phyloP scores from a whole-genome alignment of 768 basidiomycete species.

The Lyophyllum semitale region DNA sequence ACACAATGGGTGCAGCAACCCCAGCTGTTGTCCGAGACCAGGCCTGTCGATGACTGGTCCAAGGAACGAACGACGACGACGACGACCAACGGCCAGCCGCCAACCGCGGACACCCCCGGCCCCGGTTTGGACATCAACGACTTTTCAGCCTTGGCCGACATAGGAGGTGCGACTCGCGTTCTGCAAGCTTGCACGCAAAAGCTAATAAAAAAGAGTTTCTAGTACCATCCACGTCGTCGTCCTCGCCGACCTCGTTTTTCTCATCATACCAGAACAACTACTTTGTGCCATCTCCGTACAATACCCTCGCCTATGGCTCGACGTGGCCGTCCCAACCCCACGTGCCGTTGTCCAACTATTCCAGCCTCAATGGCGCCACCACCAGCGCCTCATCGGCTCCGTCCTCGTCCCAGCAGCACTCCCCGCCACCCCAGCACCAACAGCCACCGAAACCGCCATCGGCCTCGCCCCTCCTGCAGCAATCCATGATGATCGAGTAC shows the following conservation, averaged over 20 bases:
- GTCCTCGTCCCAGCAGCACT: constrained; percentile 20
- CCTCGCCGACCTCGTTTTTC: constrained; percentile 46
- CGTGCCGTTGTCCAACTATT: constrained; percentile 73
- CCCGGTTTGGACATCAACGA: constrained; percentile 42
- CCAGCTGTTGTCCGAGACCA: constrained; percentile 32
- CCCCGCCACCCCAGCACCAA: constrained; percentile 18
- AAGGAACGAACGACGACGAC: constrained; percentile 41
- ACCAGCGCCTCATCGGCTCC: constrained; percentile 37
- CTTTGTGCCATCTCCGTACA: constrained; percentile 49
- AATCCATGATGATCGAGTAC: constrained; percentile 71
- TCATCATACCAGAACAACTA: constrained; percentile 42
- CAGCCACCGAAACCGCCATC: constrained; percentile 27
- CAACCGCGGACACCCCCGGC: constrained; percentile 23
- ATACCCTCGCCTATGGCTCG: constrained; percentile 55
- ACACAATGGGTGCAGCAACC: constrained; percentile 44
- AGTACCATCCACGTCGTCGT: constrained; percentile 27
- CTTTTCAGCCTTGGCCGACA: constrained; percentile 41
- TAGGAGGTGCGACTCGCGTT: constrained; percentile 37
- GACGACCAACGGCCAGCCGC: constrained; percentile 21
- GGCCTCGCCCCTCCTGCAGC: constrained; percentile 27
- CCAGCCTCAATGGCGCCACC: constrained; percentile 79
- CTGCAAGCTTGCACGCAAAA: neutral
- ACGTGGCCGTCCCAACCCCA: constrained; percentile 44
- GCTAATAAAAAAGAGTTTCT: neutral
- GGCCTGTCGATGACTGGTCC: constrained; percentile 42